Conservation (phyloP, 176 grass and related monocot species). For the Musa itinerans region DNA sequence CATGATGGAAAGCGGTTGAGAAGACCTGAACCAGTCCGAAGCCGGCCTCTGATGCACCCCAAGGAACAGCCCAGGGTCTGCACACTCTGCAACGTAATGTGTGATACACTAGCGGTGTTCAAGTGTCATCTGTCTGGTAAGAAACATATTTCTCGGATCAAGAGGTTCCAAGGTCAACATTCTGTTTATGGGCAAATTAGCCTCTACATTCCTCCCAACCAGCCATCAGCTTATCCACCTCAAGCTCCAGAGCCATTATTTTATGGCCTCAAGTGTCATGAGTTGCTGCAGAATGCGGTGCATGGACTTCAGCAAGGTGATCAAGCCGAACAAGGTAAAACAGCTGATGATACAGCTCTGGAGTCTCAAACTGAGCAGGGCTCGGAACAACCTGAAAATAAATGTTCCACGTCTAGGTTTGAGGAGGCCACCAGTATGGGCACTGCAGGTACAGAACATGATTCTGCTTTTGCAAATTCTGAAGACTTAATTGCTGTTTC, state of each 20-base stretch:
- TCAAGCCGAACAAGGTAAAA: not conserved
- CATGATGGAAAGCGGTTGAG: conserved; percentile 25
- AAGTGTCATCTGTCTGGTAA: conserved; percentile 40
- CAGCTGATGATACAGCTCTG: not conserved
- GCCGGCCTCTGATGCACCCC: conserved; percentile 6
- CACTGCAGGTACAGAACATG: too few species aligned
- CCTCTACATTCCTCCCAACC: conserved; percentile 36
- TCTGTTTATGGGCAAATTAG: conserved; percentile 33
- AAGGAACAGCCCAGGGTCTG: conserved; percentile 40
- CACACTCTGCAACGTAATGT: conserved; percentile 41
- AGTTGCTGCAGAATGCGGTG: conserved; percentile 30
- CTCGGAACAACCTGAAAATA: not conserved
- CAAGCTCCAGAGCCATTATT: conserved; percentile 32
- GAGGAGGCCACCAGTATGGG: too few species aligned
- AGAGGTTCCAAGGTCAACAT: conserved; percentile 28
- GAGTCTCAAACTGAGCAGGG: not conserved
- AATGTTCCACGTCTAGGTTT: too few species aligned
- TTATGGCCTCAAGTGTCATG: conserved; percentile 33
- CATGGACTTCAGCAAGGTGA: not conserved
- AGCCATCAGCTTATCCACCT: conserved; percentile 16
- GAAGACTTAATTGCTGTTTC: too few species aligned
- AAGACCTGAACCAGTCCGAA: conserved; percentile 8
- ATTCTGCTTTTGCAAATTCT: too few species aligned
- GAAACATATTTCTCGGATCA: conserved; percentile 38
- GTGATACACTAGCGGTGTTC: conserved; percentile 49